phyloP scores from a whole-genome alignment of 2,329 filamentous ascomycete species.

The Thermoascus crustaceus region DNA sequence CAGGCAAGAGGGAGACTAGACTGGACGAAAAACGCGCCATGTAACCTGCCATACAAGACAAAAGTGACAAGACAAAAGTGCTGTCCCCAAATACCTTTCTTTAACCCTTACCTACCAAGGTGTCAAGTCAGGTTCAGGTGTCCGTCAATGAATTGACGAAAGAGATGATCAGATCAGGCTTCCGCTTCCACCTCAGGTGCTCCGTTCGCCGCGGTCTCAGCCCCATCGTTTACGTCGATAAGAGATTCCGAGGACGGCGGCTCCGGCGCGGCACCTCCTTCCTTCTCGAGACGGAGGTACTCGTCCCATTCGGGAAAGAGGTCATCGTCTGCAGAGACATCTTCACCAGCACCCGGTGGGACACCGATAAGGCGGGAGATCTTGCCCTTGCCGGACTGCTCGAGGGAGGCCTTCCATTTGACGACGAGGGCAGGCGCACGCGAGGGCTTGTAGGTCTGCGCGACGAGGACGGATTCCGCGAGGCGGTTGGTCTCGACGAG shows the following conservation, averaged over 20 bases:
- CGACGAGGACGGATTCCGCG: slow-evolving; percentile 82
- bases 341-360: slow-evolving; percentile 61
- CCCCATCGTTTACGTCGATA: slow-evolving; percentile 33
- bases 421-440: slow-evolving; percentile 58
- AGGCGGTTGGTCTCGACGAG: slow-evolving; percentile 69
- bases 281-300: slow-evolving; percentile 71
- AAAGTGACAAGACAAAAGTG: too few relatives aligned
- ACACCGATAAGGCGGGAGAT: slow-evolving; percentile 76
- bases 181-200: slow-evolving; percentile 21
- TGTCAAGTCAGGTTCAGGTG: slow-evolving; percentile 3
- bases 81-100: too few relatives aligned
- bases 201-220: slow-evolving; percentile 25
- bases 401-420: slow-evolving; percentile 74
- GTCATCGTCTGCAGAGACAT: slow-evolving; percentile 53
- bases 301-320: slow-evolving; percentile 96
- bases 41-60: too few relatives aligned
- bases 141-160: too few relatives aligned
- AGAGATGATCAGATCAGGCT: slow-evolving; percentile 12
- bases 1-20: too few relatives aligned
- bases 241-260: slow-evolving; percentile 30
- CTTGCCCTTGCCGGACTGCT: slow-evolving; percentile 76
- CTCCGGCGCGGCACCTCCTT: slow-evolving; percentile 49
- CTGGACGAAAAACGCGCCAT: too few relatives aligned
- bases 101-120: too few relatives aligned
- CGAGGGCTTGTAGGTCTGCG: slow-evolving; percentile 92